phyloP scores from a whole-genome alignment of 768 basidiomycete genomes.

The Lentinula raphanica region DNA sequence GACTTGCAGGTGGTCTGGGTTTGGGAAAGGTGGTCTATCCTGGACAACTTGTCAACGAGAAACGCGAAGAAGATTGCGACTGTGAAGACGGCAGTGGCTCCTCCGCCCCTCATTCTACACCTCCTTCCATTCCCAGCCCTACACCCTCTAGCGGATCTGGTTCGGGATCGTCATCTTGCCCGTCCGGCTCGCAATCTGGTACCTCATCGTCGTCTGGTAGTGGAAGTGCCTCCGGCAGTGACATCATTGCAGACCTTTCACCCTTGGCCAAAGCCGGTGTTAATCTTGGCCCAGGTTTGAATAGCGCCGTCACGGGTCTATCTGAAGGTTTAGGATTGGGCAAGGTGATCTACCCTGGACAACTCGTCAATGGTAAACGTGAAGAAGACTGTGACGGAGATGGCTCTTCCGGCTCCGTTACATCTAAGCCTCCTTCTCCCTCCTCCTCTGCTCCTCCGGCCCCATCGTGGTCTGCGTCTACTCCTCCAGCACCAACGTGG shows the following conservation, averaged over 20 bases:
- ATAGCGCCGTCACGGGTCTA: not conserved
- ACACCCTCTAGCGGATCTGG: not conserved
- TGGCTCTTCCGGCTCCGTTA: not conserved
- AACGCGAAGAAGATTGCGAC: not conserved
- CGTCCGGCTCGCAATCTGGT: not conserved
- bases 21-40: not conserved
- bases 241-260: not conserved
- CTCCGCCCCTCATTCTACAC: not conserved
- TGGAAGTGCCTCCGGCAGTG: not conserved
- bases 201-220: not conserved
- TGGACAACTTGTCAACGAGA: not conserved
- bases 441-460: not conserved
- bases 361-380: not conserved
- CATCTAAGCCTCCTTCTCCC: not conserved
- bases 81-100: not conserved
- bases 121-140: not conserved
- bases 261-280: not conserved
- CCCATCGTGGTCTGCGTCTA: too few relatives aligned
- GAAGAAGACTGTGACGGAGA: not conserved
- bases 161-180: not conserved
- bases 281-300: not conserved
- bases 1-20: not conserved
- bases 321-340: not conserved
- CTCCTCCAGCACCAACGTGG: too few relatives aligned
- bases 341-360: not conserved